These are phyloP conservation scores for Wickerhamiella galacta DNA, from an alignment of 805 yeast species.

Conservation along the genomic window DNA sequence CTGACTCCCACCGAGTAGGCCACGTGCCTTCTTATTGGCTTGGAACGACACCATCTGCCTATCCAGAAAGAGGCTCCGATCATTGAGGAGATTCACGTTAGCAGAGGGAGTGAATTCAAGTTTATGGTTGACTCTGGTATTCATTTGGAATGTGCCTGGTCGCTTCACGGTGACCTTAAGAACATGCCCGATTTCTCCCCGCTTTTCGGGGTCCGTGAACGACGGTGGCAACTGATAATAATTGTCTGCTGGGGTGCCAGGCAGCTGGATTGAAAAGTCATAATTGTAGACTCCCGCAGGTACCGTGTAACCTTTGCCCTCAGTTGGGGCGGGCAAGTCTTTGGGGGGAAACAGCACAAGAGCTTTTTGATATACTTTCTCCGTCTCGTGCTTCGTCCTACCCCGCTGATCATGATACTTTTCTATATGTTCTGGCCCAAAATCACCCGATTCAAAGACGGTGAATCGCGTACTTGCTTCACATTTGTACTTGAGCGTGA, in stretches of 20 bases:
- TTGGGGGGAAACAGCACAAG: conserved; percentile 5
- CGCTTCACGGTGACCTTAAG: conserved; percentile 6
- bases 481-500: conserved; percentile 8
- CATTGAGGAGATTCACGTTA: no score
- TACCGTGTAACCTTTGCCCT: conserved; percentile 5
- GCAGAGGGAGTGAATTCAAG: conserved; percentile 2
- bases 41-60: no score
- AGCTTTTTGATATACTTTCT: conserved; percentile 1
- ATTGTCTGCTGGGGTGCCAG: conserved; percentile 1
- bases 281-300: conserved; percentile 6
- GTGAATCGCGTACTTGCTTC: conserved; percentile 7
- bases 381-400: background rate
- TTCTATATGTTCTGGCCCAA: no score
- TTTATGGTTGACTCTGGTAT: conserved; percentile 4
- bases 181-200: conserved; percentile 2
- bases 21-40: no score
- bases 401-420: background rate
- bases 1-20: background rate
- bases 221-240: conserved; percentile 3
- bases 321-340: conserved; percentile 1
- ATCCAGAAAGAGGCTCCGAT: no score
- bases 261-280: conserved; percentile 5
- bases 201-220: background rate
- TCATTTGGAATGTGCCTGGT: conserved; percentile 2
- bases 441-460: no score